Base-by-base conservation (phyloP, 2,329 filamentous ascomycete genomes). In the Paracorniculantispora psalliotae region DNA sequence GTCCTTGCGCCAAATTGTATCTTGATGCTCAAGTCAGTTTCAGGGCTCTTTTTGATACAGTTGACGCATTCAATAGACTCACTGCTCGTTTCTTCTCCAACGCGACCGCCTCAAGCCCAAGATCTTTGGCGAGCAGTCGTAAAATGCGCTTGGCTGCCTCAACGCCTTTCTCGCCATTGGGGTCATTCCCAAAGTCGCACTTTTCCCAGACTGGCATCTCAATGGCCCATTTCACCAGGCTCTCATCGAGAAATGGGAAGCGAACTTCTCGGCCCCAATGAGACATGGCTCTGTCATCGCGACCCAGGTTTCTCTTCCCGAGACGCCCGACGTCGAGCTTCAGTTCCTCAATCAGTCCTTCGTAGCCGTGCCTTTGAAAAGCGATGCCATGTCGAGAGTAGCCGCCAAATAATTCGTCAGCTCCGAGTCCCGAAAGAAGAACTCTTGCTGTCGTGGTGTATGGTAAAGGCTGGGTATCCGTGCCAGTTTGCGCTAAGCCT, bases 331-430 rank as follows among this genome's bases (percentile, higher is more conserved):
- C 88, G 62, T 99, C 94, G 3, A 97, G 80, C 61, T 89, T 84
- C 5, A 99, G 82, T 73, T 99, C 93, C 1, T 90, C 83, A 4
- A 92, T 75, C 1, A 99, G 81, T 0, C 88, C 90, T 0, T 74
- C 61, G 65, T 91, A 91, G 0, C 91, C 89, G 19, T 77, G 75
- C 8, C 88, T 83, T 7, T 80, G 77, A 69, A 89, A 97, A 0
- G 92, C 91, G 3, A 85, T 84, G 2, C 85, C 83, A 67, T 99
- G 94, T 8, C 96, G 86, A 10, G 85, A 86, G 70, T 99, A 99
- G 8, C 94, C 94, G 17, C 90, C 94, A 69, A 99, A 97, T 1
- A 99, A 83, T 74, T 99, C 94, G 68, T 99, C 94, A 1, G 96
- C 96, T 1, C 96, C 94, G 1, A 99, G 82, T 0, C 94, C 96